phyloP scores from a whole-genome alignment of 371 early-diverging fungal genomes.

The Mucor circinelloides region DNA sequence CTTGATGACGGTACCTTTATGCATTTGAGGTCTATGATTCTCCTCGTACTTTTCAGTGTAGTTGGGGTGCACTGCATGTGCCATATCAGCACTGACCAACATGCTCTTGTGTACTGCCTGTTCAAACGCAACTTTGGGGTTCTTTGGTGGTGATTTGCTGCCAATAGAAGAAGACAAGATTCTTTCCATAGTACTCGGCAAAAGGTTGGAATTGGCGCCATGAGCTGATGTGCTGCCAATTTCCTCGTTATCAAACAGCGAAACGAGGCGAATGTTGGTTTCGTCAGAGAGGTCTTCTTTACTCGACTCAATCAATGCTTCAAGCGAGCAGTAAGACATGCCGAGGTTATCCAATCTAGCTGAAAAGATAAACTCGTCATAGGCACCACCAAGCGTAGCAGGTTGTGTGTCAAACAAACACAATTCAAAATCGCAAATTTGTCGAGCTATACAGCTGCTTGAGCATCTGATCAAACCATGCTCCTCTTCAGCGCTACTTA shows the following conservation, averaged over 20 bases:
- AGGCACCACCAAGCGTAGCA: constrained; percentile 81
- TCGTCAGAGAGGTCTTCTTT: constrained; percentile 51
- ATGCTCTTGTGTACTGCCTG: constrained; percentile 84
- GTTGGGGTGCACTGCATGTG: constrained; percentile 94
- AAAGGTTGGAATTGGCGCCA: constrained; percentile 89
- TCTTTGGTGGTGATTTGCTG: constrained; percentile 15
- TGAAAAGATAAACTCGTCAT: constrained; percentile 90
- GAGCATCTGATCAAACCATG: not conserved
- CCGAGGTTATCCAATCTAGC: constrained; percentile 92
- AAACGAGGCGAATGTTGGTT: constrained; percentile 77
- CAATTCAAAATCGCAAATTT: constrained; percentile 93
- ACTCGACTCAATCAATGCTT: constrained; percentile 60
- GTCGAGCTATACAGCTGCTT: constrained; percentile 41
- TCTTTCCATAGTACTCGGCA: constrained; percentile 72
- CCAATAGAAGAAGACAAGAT: constrained; percentile 39
- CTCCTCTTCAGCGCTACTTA: constrained; percentile 17
- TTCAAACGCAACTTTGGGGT: constrained; percentile 66
- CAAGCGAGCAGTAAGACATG: constrained; percentile 50
- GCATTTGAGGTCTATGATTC: constrained; percentile 90
- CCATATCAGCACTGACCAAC: constrained; percentile 93
- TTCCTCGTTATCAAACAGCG: constrained; percentile 97
- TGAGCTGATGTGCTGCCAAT: constrained; percentile 89
- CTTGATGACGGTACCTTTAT: constrained; percentile 95
- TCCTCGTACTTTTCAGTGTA: constrained; percentile 87
- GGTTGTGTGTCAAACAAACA: constrained; percentile 84